Base-by-base conservation (phyloP, 768 basidiomycete genomes). In the Leucocoprinus sp. region DNA sequence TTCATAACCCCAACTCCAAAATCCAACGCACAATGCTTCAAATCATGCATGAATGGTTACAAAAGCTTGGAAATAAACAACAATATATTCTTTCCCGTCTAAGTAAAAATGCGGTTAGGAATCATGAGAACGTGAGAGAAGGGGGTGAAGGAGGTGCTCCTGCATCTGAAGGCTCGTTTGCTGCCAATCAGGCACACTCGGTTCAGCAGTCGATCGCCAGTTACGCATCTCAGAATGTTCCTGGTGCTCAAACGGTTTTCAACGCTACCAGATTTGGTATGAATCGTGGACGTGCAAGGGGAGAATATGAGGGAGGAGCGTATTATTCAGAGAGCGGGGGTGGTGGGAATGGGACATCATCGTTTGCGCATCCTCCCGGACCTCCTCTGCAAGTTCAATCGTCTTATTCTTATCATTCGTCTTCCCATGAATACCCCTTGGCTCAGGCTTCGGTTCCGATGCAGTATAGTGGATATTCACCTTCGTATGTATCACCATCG, bases 11-110 rank as follows among this genome's bases (percentile, higher is more conserved):
- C 24, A 61, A 66, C 50, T 84, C 82, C 1, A 70, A 72, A 49
- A 67, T 90, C 24, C 88, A 91, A 60, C 70, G 75, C 43, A 78
- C 85, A 54, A 90, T 92, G 87, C 59, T 87, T 49, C 73, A 75
- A 49, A 76, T 69, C 53, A 74, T 91, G 76, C 65, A 61, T 31
- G 63, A 60, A 33, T 89, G 85, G 86, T 66, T 78, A 29, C 57
- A 72, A 38, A 64, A 63, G 6, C 71, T 81, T 9, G 73, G 76
- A 3, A 41, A 62, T 11, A 66, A 68, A 45, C 70, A 76, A 50
- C 57, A 67, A 22, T 68, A 71, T 19, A 63, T 76, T 28, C 55
- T 91, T 29, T 59, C 65, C 22, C 77, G 82, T 18, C 72, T 89
- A 21, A 64, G 65, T 15, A 86, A 84, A 58, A 67, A 82, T 8